Base-by-base conservation (phyloP, 2,329 filamentous ascomycete genomes). In the Aureobasidium sp. region DNA sequence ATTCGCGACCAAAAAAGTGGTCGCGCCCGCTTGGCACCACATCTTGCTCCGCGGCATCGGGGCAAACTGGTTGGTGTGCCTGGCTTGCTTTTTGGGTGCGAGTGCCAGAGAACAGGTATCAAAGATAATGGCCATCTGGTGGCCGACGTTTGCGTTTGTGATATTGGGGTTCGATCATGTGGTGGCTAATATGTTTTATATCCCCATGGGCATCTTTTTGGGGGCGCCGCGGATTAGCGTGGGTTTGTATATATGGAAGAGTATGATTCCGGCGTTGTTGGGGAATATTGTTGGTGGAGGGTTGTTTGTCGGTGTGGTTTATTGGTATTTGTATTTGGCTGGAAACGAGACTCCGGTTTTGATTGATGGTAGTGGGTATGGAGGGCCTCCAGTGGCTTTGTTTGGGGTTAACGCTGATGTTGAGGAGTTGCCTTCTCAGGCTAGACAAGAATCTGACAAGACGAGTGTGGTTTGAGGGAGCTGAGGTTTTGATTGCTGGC, bases 61-160 rank as follows among this genome's bases (percentile, higher is more conserved):
- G 4, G 63, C 61, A n/a, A 61, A 64, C 27, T 64, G 64, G 63
- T 75, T 84, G 0, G 81, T 84, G 2, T 82, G 79, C 61, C 69
- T 83, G 27, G 79, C 79, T 0, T 76, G 78, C 46, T 83, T 74
- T 61, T 70, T 80, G 9, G 74, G 73, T 1, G 70, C 78, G 3
- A 77, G 79, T 60, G 78, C 77, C 5, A 75, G 78, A 2, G 80
- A 83, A 58, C 69, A 82, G 13, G 72, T 74, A 19, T 79, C 77
- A 10, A 84, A 84, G 65, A 74, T 84, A 1, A 69, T 80, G 11
- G 78, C 77, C 1, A 80, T 84, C 64, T 84, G 81, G 81, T 79
- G 76, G 49, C 81, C 81, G 0, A 79, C 78, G 3, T 80, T 81
- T 60, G 77, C 77, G 0, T 84, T 83, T 64, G 80, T 83, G 0